Evolutionary conservation across 495 filamentous ascomycete species (phyloP), one percentile per base, ranked within the genome.

Genomic region (Penicillium paradoxum): DNA sequence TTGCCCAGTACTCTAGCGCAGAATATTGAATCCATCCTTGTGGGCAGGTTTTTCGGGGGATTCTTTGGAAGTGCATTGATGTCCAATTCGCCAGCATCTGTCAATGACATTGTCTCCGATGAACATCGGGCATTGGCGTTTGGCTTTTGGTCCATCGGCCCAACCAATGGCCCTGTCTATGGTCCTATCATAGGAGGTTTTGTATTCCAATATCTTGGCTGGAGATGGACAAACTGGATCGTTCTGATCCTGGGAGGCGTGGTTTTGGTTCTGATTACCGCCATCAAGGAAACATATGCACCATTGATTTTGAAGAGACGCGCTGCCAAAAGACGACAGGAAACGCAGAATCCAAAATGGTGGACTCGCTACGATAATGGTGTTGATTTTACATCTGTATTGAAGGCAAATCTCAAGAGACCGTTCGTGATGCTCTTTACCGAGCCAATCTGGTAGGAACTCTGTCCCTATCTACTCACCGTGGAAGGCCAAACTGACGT

Each of bases 211-310:
- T 85, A 87, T 62, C 75, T 91, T 21, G 89, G 89, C 8, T 96
- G 90, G 90, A 69, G 88, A 25, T 95, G 88, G 88, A 85, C 82
- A n/a, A 88, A 87, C 64, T 95, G 90, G 88, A 69, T 95, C 15
- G 81, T 86, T 7, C 65, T 95, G 46, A 90, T 92, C 27, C 67
- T 86, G 2, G 73, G 78, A 0, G 85, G 82, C 2, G 73, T 79
- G 0, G 79, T 80, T 1, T 73, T 80, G 22, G 15, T 76, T 21
- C 60, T 79, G 17, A 46, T 54, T 71, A 80, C 44, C 61, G 76
- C 32, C 4, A 69, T 85, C 38, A 76, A 76, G 40, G 88, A 91
- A 59, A 90, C 88, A 4, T 91, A 91, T 56, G 74, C 83, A 0
- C 88, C 88, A 0, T 70, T 75, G 17, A 75, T 92, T 45, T 70